Evolutionary conservation across 352 stramenopile genomes (phyloP), one percentile per base, ranked within the genome.

Genomic region (Phytophthora sp.): DNA sequence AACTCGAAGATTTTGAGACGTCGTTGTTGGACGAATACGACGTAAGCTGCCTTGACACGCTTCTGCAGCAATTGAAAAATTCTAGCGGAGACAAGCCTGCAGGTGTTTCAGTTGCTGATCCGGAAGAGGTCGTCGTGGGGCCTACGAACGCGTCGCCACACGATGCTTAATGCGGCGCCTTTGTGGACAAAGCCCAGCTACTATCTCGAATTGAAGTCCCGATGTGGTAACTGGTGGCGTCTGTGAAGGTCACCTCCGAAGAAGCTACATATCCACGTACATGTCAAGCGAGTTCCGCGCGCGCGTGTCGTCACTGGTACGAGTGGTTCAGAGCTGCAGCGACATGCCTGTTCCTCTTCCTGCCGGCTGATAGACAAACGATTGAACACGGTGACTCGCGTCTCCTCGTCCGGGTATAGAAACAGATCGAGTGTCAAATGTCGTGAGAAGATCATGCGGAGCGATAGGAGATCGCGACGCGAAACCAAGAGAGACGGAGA

Each of bases 1-100:
- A 91, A 56, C 71, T 95, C 34, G 87, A 95, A 42, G 87, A 95
- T 66, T 93, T 95, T 62, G 87, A 95, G 54, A 82, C 85, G 41
- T 94, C 85, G n/a, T 57, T 95, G 37, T 68, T 95, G 26, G 82
- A 95, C 42, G 87, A 95, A 54, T 95, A 95, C 72, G 87, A 95
- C 37, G 87, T 94, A 2, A 80, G 72, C 13, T 94, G 84, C 37
- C 73, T 95, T 26, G 87, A 95, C 54, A 92, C 83, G n/a, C 69
- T 95, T 12, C 69, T 95, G 6, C 81, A 89, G 73, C 80, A 92
- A 76, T 55, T 92, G 41, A 92, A 92, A 59, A 87, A 61, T 23
- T 72, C 76, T 8, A 68, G 55, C 30, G 69, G 66, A 18, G 76
- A 79, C 20, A 89, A 89, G 38, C 18, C 66, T n/a, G 32, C 73